Evolutionary conservation across 2,329 filamentous ascomycete genomes (phyloP), one percentile per base, ranked within the genome.

Genomic region (Beauveria pseudobassiana): DNA sequence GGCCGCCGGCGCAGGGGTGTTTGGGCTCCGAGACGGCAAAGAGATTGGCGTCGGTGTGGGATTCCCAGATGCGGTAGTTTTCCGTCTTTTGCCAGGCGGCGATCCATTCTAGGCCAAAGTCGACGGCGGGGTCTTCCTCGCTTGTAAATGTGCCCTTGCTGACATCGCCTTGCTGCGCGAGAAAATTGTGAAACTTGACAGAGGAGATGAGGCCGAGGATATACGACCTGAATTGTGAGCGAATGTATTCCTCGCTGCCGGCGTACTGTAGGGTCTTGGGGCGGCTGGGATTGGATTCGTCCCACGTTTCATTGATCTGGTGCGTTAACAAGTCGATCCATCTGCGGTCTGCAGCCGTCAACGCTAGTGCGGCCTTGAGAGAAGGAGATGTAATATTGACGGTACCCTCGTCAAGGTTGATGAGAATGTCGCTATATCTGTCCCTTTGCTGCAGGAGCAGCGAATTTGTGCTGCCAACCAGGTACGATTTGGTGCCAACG

Each of bases 271-370:
- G 88, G 2, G 91, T 96, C 69, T 92, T 97, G n/a, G 95, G 95
- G 53, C 90, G 83, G 64, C 86, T 85, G 0, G 95, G 95, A 69
- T 98, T 93, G 5, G 86, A 80, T 48, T 96, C 91, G 71, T 99
- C 95, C 95, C 95, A 99, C 0, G 95, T 97, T 66, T 98, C 92
- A 69, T 95, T 90, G 24, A 99, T 91, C 45, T 92, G 90, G 69
- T 96, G 91, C 0, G 92, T 96, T 59, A 99, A 82, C 68, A 92
- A 93, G 75, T 99, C 95, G 67, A 99, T 97, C 93, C 95, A 99
- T 62, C 95, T 84, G 63, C 95, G 85, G 71, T 99, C 95, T 1
- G 95, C 89, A 10, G 87, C 87, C 0, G 95, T 95, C 2, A 99
- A 84, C 1, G 84, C 76, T 5, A 98, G 80, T 1, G 92, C 92